Percentiles rank a stretch among this genome's conserved stretches.
phyloP scores from a whole-genome alignment of 2,329 filamentous ascomycete species.

The Parafenestella ontariensis region DNA sequence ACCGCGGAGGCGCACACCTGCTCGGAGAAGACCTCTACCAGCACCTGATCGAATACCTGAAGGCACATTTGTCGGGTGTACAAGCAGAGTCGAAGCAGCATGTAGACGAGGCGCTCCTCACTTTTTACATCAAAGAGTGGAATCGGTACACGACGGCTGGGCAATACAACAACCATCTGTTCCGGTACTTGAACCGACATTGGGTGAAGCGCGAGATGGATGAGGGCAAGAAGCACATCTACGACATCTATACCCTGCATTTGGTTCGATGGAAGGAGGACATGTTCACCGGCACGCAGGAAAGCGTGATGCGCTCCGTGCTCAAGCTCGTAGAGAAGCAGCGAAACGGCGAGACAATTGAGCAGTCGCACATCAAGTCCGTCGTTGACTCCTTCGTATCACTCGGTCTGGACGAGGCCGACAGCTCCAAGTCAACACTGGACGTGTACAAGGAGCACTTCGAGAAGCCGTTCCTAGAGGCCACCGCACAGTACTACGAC shows the following conservation, averaged over 20 bases:
- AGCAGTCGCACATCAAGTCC: slow-evolving; percentile 94
- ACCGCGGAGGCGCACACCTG: slow-evolving; percentile 88
- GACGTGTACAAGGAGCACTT: slow-evolving; percentile 95
- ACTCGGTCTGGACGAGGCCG: slow-evolving; percentile 89
- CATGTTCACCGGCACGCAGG: slow-evolving; percentile 82
- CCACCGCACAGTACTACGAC: slow-evolving; percentile 85
- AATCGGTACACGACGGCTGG: slow-evolving; percentile 92
- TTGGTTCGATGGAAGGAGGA: slow-evolving; percentile 94
- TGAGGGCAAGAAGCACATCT: slow-evolving; percentile 97
- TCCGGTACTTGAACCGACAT: slow-evolving; percentile 94
- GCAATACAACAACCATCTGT: slow-evolving; percentile 97
- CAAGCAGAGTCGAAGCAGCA: slow-evolving; percentile 77
- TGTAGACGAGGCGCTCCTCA: slow-evolving; percentile 85
- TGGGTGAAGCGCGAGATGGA: slow-evolving; percentile 99
- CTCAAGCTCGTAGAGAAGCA: slow-evolving; percentile 96
- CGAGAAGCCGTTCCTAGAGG: slow-evolving; percentile 86
- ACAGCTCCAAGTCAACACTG: slow-evolving; percentile 90
- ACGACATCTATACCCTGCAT: slow-evolving; percentile 97
- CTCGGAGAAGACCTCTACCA: slow-evolving; percentile 96
- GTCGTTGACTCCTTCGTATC: slow-evolving; percentile 96
- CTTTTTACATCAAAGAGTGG: slow-evolving; percentile 97
- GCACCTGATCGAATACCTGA: slow-evolving; percentile 86
- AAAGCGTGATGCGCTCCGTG: slow-evolving; percentile 93
- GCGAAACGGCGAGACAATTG: slow-evolving; percentile 95
- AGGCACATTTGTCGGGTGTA: slow-evolving; percentile 75